Evolutionary conservation across 768 basidiomycete genomes (phyloP), one percentile per base, ranked within the genome.

Genomic region (Daedaleopsis nitida): DNA sequence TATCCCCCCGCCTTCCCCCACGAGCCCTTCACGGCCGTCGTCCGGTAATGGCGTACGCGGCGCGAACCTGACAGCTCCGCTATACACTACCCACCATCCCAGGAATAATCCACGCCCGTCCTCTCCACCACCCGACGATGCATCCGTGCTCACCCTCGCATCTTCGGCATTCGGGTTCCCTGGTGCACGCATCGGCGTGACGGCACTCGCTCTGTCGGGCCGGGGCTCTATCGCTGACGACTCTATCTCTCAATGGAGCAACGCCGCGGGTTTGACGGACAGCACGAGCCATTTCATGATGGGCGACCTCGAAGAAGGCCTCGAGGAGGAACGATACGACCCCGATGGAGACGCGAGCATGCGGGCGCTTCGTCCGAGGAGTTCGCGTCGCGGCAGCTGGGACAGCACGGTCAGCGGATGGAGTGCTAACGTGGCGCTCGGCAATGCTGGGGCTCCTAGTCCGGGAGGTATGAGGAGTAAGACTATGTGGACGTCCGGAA

Each of bases 101-200:
- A 86, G 94, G 49, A 93, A 97, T 74, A 99, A 99, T 70, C 96
- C 96, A 1, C 86, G 92, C 23, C 96, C 97, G 23, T 89, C 90
- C 16, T 92, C 92, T 7, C 90, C 93, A 21, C 96, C 96, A 1
- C 79, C 86, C 48, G 94, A 96, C 69, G 95, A 98, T 70, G 96
- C 96, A 1, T 95, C 92, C 2, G 78, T 96, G 57, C 80, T 98
- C 49, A 99, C 96, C 0, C 84, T 99, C 12, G 96, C 96, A 13
- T 95, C 93, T 24, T 96, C 94, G 3, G 94, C 92, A 4, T 97
- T 92, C 73, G 96, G 86, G 0, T 77, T 88, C 55, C 86, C 88
- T 16, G 83, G 82, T 19, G 78, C 77, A 27, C 84, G 86, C 49
- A 66, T 75, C 39, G 80, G 83, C 39, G 70, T 77, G 19, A 57